Percentiles rank a stretch among this genome's conserved stretches.
phyloP scores from a whole-genome alignment of 495 filamentous ascomycete species.

The Usnea hakonensis region DNA sequence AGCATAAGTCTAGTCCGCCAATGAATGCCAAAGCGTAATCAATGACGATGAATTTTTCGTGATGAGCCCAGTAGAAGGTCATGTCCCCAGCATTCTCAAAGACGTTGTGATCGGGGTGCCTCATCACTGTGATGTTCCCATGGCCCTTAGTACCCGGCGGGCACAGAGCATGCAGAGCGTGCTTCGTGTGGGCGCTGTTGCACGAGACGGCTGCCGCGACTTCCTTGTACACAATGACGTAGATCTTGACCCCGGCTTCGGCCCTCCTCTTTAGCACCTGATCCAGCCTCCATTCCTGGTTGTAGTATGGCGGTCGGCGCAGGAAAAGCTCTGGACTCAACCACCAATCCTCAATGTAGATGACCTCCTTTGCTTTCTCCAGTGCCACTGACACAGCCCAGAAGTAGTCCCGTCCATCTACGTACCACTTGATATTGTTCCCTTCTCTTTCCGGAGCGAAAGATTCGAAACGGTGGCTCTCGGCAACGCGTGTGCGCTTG shows the following conservation, averaged over 20 bases:
- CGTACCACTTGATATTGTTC: conserved; percentile 94
- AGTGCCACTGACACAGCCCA: conserved; percentile 85
- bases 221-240: conserved; percentile 89
- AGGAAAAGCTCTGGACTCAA: conserved; percentile 88
- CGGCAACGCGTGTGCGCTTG: conserved; percentile 63
- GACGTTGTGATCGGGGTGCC: conserved; percentile 92
- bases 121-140: conserved; percentile 82
- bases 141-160: conserved; percentile 69
- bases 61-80: conserved; percentile 98
- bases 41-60: conserved; percentile 93
- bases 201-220: conserved; percentile 77
- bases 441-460: conserved; percentile 80
- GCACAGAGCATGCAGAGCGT: conserved; percentile 72
- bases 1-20: conserved; percentile 91
- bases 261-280: conserved; percentile 78
- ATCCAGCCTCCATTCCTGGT: conserved; percentile 86
- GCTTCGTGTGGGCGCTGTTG: conserved; percentile 89
- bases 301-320: conserved; percentile 67
- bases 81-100: conserved; percentile 91
- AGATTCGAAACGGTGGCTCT: conserved; percentile 74
- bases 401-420: conserved; percentile 87
- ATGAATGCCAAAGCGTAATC: conserved; percentile 88
- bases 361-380: conserved; percentile 79
- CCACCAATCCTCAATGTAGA: conserved; percentile 98
- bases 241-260: conserved; percentile 91